Evolutionary conservation across 1,139 yeast genomes (phyloP).

Genomic region (Taphrina populina): DNA sequence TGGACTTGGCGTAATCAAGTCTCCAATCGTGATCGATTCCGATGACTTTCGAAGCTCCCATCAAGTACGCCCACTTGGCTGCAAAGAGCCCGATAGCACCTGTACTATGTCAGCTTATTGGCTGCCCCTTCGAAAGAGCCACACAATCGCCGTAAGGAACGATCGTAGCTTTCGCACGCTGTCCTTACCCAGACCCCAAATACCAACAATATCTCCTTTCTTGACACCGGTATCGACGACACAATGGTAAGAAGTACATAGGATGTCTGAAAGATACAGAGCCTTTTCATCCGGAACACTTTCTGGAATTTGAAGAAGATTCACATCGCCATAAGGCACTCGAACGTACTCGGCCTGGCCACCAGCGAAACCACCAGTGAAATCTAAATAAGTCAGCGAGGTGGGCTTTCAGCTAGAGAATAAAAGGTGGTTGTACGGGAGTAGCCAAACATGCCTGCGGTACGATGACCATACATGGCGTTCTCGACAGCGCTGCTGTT

Average conservation of each 20-base stretch:
- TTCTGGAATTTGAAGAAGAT: conserved; percentile 35
- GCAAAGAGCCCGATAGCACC: conserved; percentile 47
- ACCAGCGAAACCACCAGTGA: conserved; percentile 36
- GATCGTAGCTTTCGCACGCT: no score
- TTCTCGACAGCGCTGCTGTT: conserved; percentile 32
- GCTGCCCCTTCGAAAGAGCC: no score
- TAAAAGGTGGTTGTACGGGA: conserved; percentile 6
- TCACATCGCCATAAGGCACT: conserved; percentile 48
- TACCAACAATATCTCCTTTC: conserved; percentile 50
- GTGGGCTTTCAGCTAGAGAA: background rate
- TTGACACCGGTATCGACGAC: conserved; percentile 39
- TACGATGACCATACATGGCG: conserved; percentile 34
- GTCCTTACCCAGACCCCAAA: conserved; percentile 52
- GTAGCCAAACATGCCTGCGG: conserved; percentile 37
- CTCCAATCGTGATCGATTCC: conserved; percentile 35
- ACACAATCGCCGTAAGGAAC: no score
- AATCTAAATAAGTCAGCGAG: conserved; percentile 4
- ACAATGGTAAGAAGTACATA: conserved; percentile 35
- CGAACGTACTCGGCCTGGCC: conserved; percentile 50
- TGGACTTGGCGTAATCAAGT: conserved; percentile 28
- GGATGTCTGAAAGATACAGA: conserved; percentile 35
- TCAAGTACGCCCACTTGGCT: conserved; percentile 34
- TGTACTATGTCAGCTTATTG: background rate
- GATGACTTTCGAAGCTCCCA: conserved; percentile 34
- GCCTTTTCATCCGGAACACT: conserved; percentile 36